Evolutionary conservation across 2,329 filamentous ascomycete genomes (phyloP), one percentile per base, ranked within the genome.

Genomic region (Dothiorella sarmentorum): DNA sequence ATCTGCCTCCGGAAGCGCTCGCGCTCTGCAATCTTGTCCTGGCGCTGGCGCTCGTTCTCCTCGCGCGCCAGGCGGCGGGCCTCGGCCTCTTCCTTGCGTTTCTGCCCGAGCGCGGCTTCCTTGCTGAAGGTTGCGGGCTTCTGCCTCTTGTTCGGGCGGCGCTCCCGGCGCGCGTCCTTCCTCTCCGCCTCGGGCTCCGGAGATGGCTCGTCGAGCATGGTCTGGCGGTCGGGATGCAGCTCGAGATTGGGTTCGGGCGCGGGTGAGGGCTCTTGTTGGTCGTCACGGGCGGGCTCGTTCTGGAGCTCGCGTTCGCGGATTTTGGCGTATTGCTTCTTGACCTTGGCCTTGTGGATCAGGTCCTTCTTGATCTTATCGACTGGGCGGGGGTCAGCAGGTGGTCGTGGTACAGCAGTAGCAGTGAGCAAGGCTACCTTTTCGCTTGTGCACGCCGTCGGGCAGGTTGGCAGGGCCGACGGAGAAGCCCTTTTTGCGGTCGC

Each of bases 241-340:
- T 84, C 82, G 60, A 80, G 66, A 4, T 72, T 77, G 2, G 71
- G 64, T 31, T 73, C 69, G 37, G 4, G 60, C 59, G 26, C 67
- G 61, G 56, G 68, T 62, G 45, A 31, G 59, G 51, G 7, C 65
- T 63, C 60, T 55, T 74, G 68, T 49, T 72, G 60, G 63, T 64
- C 68, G 63, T 35, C 31, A 61, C 65, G 76, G 68, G 63, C 72
- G 61, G 60, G 75, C 67, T 67, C 65, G 9, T 66, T 62, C 26
- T 65, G 65, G 15, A 51, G 58, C 51, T 69, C 65, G 37, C 71
- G 72, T 38, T 85, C 85, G 74, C 92, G 93, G 63, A 96, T 79
- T 74, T 96, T 97, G 63, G 88, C 89, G 71, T 96, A 97, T 40
- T 89, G 84, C 74, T 96, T 96, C 76, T 93, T 94, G 62, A 96